Base-by-base conservation (phyloP, 1,284 basidiomycete species). In the Sanghuangporus weigelae region DNA sequence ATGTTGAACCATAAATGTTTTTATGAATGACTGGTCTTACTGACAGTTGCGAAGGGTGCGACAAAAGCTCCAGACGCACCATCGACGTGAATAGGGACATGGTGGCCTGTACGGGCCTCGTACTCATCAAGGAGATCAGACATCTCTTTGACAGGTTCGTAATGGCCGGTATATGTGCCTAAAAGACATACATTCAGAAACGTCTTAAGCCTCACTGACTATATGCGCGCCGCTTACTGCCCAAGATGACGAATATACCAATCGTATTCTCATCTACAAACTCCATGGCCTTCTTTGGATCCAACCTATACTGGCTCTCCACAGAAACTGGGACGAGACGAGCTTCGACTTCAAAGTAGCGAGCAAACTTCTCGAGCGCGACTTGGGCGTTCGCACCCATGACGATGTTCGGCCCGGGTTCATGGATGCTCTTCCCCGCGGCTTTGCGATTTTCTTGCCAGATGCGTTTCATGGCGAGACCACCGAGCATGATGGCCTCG, bases 251-350 rank as follows among this genome's bases (percentile, higher is more conserved):
- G 67, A 86, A 92, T 36, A 94, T 78, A 49, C 91, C 91, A 59
- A 93, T 92, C 0, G 92, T 96, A 72, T 97, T 96, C 77, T 98
- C 96, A 71, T 97, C 95, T 21, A 96, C 85, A 67, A 83, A 89
- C 56, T 96, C 82, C 83, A 96, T 90, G 0, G 91, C 91, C 68
- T 86, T 89, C 74, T 93, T 89, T 1, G 94, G 84, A 71, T 92
- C 88, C 69, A 98, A 83, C 60, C 91, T 81, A 71, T 95, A 97
- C 66, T 89, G 81, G 72, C 88, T 90, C 69, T 89, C 87, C 21
- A 78, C 82, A 38, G 85, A 86, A 66, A 93, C 83, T 1, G 90
- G 91, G 1, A 95, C 93, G 3, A 95, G 82, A 23, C 92, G 79
- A 67, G 83, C 86, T 74, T 96, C 94, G 53, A 95, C 91, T 63